Evolutionary conservation across 2,329 filamentous ascomycete genomes (phyloP).

Genomic region (Apiospora saccharicola): DNA sequence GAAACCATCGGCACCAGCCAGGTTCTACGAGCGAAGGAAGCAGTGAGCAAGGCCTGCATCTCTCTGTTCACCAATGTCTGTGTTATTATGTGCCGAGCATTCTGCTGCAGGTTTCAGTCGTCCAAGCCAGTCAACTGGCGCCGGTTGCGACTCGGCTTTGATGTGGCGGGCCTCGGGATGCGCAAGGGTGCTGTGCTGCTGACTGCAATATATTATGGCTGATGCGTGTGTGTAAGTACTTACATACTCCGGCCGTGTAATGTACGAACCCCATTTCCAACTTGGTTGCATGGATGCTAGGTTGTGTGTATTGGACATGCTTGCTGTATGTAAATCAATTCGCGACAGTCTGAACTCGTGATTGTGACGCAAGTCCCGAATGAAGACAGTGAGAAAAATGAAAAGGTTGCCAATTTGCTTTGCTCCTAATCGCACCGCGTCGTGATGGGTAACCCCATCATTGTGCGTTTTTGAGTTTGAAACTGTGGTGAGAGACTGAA

Average conservation of each 20-base stretch:
- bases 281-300: not conserved
- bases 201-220: not conserved
- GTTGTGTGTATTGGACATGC: not conserved
- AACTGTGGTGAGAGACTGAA: constrained; percentile 17
- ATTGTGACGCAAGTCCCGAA: constrained; percentile 13
- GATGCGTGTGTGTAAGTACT: not conserved
- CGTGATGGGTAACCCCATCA: constrained; percentile 13
- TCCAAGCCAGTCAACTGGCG: not conserved
- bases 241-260: not conserved
- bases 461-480: constrained; percentile 19
- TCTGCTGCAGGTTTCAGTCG: constrained; percentile 11
- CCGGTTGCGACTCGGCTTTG: not conserved
- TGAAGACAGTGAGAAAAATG: not conserved
- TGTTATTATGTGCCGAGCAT: constrained; percentile 8
- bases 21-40: constrained; percentile 7
- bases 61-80: not conserved
- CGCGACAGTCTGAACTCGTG: constrained; percentile 13
- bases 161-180: constrained; percentile 11
- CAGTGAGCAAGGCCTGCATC: not conserved
- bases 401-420: constrained; percentile 16
- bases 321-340: constrained; percentile 5
- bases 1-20: constrained; percentile 3
- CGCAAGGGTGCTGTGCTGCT: constrained; percentile 8
- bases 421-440: constrained; percentile 3
- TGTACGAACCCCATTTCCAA: not conserved